Conservation (phyloP, 495 filamentous ascomycete species). For the Podospora comata region DNA sequence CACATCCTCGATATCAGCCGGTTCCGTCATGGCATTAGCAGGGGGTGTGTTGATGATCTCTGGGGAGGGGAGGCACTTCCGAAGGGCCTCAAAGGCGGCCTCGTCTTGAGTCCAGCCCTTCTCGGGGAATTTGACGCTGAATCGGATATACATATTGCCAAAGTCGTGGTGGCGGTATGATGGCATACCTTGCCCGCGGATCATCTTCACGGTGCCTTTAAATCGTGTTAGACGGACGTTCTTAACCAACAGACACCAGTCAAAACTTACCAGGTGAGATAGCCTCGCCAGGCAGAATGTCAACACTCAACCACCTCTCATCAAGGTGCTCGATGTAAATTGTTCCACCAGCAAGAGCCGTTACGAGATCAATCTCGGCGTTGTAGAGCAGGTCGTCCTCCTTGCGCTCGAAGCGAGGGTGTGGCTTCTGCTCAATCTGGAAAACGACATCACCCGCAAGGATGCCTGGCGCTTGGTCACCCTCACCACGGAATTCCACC, state of each 20-base stretch:
- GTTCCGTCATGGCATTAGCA: conserved; percentile 79
- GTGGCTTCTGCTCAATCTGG: conserved; percentile 97
- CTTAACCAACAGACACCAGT: not conserved
- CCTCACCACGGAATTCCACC: conserved; percentile 93
- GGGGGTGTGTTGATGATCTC: conserved; percentile 59
- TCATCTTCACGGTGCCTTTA: conserved; percentile 84
- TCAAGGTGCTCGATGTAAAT: conserved; percentile 95
- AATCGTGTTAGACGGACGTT: conserved; percentile 18
- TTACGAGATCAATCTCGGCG: conserved; percentile 92
- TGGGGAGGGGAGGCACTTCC: conserved; percentile 75
- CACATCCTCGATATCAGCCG: conserved; percentile 78
- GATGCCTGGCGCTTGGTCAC: conserved; percentile 92
- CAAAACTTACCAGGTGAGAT: conserved; percentile 79
- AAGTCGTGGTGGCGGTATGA: conserved; percentile 92
- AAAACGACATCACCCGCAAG: conserved; percentile 94
- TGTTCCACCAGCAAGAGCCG: conserved; percentile 83
- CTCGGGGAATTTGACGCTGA: conserved; percentile 93
- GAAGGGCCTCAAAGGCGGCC: conserved; percentile 62
- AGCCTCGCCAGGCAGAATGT: conserved; percentile 87
- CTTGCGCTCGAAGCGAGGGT: conserved; percentile 89
- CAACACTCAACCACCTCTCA: conserved; percentile 90
- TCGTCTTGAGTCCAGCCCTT: conserved; percentile 57
- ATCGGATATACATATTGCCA: conserved; percentile 96
- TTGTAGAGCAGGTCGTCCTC: conserved; percentile 96
- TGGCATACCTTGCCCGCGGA: conserved; percentile 97